Evolutionary conservation across 139 green algal genomes (phyloP), one percentile per base, ranked within the genome.

Genomic region (Tetradesmus obliquus): DNA sequence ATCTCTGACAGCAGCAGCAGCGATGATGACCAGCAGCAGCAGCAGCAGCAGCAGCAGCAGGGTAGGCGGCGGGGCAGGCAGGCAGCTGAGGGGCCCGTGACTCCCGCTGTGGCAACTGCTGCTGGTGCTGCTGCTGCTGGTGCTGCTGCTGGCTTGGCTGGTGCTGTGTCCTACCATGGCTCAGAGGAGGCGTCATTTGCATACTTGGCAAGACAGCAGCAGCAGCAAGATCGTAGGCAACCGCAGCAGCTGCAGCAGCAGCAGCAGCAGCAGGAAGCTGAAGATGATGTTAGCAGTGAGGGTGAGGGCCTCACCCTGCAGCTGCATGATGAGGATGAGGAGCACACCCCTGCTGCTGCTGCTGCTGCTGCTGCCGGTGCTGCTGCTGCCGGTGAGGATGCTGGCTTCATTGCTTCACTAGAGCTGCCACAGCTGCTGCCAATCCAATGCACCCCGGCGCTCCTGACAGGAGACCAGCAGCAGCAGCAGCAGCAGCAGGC

Each of bases 61-160:
- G 2, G 4, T 19, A 82, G 6, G 7, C 76, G 7, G 8, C 76
- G 76, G 19, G 8, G 76, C 76, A 20, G n/a, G 66, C 66, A 13
- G 7, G 76, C 76, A 9, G 76, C 76, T 53, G 76, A 4, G 24
- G 24, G 3, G 2, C n/a, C n/a, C 15, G 76, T 53, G 24, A 55
- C n/a, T 53, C 76, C 76, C 54, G 76, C 76, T 82, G 76, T 53
- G n/a, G 76, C 13, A 19, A 22, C 76, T 32, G 76, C 76, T 54
- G 76, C 24, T 7, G 22, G 22, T 19, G 76, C 76, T 55, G 76
- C 76, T 3, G n/a, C 76, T 32, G 76, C 76, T 51, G 76, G 24
- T 55, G 76, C 76, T 82, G 76, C 76, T 82, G 76, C 76, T 82
- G 76, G 76, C 66, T 76, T 76, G 66, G 66, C 66, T 76, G 66